Base-by-base conservation (phyloP, 768 basidiomycete species). In the Phaeolepiota aurea region DNA sequence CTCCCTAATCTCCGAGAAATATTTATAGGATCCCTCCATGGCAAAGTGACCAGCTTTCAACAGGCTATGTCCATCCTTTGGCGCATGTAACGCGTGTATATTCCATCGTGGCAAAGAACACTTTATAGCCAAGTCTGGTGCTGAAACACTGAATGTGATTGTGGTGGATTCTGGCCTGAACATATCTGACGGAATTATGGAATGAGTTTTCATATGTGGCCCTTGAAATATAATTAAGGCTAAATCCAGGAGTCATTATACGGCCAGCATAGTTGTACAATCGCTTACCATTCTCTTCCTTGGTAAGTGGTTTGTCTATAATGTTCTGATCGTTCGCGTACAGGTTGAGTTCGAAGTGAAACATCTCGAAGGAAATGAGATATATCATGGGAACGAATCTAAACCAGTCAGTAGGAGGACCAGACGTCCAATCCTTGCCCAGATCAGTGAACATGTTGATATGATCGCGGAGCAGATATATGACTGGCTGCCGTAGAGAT, bases 281-380 rank as follows among this genome's bases (percentile, higher is more conserved):
- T 23, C 37, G 15, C 4, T 41, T 51, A 91, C 91, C 81, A 56
- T 98, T 97, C 50, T 90, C 86, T n/a, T 90, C 84, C 42, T 63
- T 65, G 42, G 80, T 65, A 22, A 82, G 63, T 2, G 92, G 90
- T 45, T 85, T 87, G 64, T 96, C 90, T 37, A 98, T 87, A 54
- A 98, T 89, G 54, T 98, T 98, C 54, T 91, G 90, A 58, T 98
- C 94, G 54, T 98, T 98, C 38, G 87, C 78, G 54, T 88, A 93
- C 18, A 87, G 56, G 49, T 85, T 83, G 37, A 94, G 55, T 44
- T 77, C 72, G 59, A 80, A 93, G 51, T 89, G 79, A 54, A 80
- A 70, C 44, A 97, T 58, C 42, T 79, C 71, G 36, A 96, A 48
- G 37, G 82, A 69, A 47, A 93, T 60, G 12, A 58, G 58, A 59